phyloP scores from a whole-genome alignment of 2,329 filamentous ascomycete species.

The Biscogniauxia sp. region DNA sequence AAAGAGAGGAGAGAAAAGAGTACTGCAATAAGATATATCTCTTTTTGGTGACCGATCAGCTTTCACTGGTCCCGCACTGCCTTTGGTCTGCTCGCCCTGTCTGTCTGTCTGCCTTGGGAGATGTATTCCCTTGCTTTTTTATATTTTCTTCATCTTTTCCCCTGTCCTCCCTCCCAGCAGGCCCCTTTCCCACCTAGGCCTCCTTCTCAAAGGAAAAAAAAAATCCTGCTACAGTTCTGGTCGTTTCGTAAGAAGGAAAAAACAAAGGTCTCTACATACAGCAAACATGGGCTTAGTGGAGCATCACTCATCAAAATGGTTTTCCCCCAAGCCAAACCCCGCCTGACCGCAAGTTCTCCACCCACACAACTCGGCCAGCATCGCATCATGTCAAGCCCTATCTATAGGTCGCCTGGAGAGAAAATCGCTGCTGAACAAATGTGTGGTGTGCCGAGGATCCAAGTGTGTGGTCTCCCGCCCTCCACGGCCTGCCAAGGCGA shows the following conservation, averaged over 20 bases:
- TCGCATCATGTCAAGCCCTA: conserved; percentile 19
- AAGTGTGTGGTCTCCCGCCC: conserved; percentile 28
- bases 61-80: not conserved
- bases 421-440: conserved; percentile 20
- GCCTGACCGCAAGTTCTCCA: conserved; percentile 9
- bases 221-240: conserved; percentile 11
- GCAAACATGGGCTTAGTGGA: conserved; percentile 12
- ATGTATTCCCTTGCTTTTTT: conserved; percentile 1
- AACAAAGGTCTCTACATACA: conserved; percentile 17
- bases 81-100: not conserved
- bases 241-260: conserved; percentile 12
- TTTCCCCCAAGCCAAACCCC: conserved; percentile 7
- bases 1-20: not conserved
- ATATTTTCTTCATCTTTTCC: not conserved
- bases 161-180: not conserved
- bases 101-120: conserved; percentile 3
- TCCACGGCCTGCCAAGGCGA: conserved; percentile 20
- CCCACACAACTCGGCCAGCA: conserved; percentile 16
- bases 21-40: not conserved
- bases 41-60: not conserved
- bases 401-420: conserved; percentile 24
- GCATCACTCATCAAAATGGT: conserved; percentile 12
- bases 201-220: conserved; percentile 4
- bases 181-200: not conserved
- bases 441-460: conserved; percentile 24